phyloP scores from a whole-genome alignment of 139 green algal genomes.

The Picochlorum sp. region DNA sequence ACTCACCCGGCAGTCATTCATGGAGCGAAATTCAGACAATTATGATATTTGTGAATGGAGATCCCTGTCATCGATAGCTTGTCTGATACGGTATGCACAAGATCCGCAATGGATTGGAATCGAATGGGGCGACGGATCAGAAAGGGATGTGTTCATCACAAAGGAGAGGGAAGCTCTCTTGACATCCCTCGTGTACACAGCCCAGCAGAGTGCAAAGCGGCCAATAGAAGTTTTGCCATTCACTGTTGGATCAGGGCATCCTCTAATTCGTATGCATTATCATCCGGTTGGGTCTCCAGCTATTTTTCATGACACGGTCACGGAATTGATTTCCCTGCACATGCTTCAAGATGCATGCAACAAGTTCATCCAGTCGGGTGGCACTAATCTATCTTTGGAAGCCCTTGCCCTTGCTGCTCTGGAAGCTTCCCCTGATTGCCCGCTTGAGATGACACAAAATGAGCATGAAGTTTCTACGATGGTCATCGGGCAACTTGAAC shows the following conservation, averaged over 20 bases:
- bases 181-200: conserved; percentile 57
- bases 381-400: conserved; percentile 5
- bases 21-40: conserved; percentile 48
- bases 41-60: conserved; percentile 47
- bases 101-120: conserved; percentile 65
- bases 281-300: conserved; percentile 4
- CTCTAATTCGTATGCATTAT: conserved; percentile 22
- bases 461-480: not conserved
- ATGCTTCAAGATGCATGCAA: conserved; percentile 22
- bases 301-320: conserved; percentile 39
- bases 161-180: conserved; percentile 57
- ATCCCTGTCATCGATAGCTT: conserved; percentile 27
- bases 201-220: conserved; percentile 27
- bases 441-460: not conserved
- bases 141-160: conserved; percentile 46
- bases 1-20: conserved; percentile 48
- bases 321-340: conserved; percentile 49
- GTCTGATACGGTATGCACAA: conserved; percentile 38
- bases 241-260: conserved; percentile 45
- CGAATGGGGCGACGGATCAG: conserved; percentile 60
- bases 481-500: conserved; percentile 30
- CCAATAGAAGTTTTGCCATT: conserved; percentile 49
- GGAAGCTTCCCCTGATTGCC: not conserved
- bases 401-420: conserved; percentile 18
- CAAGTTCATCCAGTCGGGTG: conserved; percentile 21